These are phyloP conservation scores for Neonectria hederae DNA, from an alignment of 2,329 filamentous ascomycete species.

Conservation along the genomic window DNA sequence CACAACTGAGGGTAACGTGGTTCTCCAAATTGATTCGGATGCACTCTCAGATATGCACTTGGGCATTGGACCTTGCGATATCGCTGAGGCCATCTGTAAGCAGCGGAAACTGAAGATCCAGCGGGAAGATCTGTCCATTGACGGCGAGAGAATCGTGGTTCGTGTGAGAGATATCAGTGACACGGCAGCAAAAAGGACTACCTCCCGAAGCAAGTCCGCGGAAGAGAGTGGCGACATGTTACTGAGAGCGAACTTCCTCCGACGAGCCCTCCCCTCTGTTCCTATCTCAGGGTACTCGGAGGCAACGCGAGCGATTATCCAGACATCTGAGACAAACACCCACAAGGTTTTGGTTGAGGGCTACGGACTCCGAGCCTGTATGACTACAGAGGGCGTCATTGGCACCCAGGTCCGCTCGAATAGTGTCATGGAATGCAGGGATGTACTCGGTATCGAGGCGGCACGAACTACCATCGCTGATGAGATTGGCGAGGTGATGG, in stretches of 20 bases:
- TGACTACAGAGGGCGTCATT: conserved; percentile 92
- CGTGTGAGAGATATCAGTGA: conserved; percentile 69
- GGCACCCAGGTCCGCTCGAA: conserved; percentile 81
- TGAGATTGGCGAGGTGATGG: conserved; percentile 92
- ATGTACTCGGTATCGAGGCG: conserved; percentile 94
- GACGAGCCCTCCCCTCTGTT: conserved; percentile 82
- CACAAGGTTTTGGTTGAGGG: conserved; percentile 89
- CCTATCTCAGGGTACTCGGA: conserved; percentile 90
- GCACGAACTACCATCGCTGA: conserved; percentile 87
- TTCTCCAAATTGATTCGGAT: conserved; percentile 82
- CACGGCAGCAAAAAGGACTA: conserved; percentile 57
- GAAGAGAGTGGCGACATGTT: conserved; percentile 63
- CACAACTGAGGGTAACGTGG: conserved; percentile 77
- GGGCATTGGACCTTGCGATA: conserved; percentile 77
- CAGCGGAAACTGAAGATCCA: conserved; percentile 86
- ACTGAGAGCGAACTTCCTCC: conserved; percentile 84
- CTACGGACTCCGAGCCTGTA: conserved; percentile 87
- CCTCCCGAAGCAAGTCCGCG: conserved; percentile 55
- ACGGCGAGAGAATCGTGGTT: conserved; percentile 74
- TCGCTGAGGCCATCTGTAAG: conserved; percentile 78
- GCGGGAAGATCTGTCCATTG: conserved; percentile 70
- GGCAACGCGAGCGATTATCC: conserved; percentile 86
- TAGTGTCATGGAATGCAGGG: conserved; percentile 86
- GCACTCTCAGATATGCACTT: conserved; percentile 84
- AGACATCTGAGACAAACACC: conserved; percentile 76